phyloP scores from a whole-genome alignment of 169 alveolate species.

The Cryptosporidium ubiquitum region DNA sequence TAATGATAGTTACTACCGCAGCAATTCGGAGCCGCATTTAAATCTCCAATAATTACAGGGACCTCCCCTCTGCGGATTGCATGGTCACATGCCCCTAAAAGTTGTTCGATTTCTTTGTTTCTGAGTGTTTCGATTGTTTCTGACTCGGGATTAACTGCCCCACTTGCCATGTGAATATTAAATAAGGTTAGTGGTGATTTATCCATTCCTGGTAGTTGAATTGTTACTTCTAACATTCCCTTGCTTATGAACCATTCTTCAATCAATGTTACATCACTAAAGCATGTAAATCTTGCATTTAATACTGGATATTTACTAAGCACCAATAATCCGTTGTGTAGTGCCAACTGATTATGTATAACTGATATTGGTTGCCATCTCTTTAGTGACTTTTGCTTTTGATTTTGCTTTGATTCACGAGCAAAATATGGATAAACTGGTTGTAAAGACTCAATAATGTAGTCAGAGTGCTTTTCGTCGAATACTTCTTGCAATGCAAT shows the following conservation, averaged over 20 bases:
- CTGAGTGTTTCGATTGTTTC: constrained; percentile 85
- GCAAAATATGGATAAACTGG: constrained; percentile 86
- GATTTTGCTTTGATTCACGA: constrained; percentile 74
- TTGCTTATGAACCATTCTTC: constrained; percentile 87
- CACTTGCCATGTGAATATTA: constrained; percentile 91
- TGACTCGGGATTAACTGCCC: constrained; percentile 90
- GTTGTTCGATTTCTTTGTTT: constrained; percentile 87
- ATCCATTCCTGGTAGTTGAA: constrained; percentile 87
- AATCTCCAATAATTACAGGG: constrained; percentile 90
- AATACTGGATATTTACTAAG: constrained; percentile 89
- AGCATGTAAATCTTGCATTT: constrained; percentile 85
- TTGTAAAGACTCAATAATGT: constrained; percentile 80
- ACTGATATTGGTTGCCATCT: constrained; percentile 72
- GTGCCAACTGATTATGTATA: constrained; percentile 78
- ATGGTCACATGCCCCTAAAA: constrained; percentile 82
- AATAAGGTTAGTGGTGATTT: constrained; percentile 79
- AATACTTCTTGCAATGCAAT: constrained; percentile 90
- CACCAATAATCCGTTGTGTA: constrained; percentile 89
- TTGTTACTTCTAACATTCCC: constrained; percentile 88
- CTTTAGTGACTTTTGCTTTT: constrained; percentile 12
- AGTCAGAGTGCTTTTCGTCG: constrained; percentile 85
- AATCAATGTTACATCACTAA: constrained; percentile 86
- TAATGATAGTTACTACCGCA: constrained; percentile 88
- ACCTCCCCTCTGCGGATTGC: constrained; percentile 86
- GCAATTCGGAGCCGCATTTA: constrained; percentile 89